phyloP scores from a whole-genome alignment of 192 early-diverging fungal species.

The Umbelopsis vinacea region DNA sequence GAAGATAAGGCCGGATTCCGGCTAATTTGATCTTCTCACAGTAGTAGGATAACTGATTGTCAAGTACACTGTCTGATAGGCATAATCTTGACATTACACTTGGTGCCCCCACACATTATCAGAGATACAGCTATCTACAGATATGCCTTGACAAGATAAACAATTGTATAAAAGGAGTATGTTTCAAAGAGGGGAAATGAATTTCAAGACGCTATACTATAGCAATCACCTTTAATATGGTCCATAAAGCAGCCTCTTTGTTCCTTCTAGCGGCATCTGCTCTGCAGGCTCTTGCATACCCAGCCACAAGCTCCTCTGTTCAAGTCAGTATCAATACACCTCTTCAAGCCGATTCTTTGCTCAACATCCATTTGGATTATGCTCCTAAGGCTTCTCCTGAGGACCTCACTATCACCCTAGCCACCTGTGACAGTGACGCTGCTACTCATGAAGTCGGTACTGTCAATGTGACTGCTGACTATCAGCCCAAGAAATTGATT shows the following conservation, averaged over 20 bases:
- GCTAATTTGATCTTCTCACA: not conserved
- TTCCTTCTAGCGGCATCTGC: conserved; percentile 24
- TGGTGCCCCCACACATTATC: not conserved
- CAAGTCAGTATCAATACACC: not conserved
- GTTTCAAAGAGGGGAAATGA: not conserved
- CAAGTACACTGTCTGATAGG: not conserved
- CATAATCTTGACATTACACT: not conserved
- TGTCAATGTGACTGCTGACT: not conserved
- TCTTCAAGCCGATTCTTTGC: conserved; percentile 12
- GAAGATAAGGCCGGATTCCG: not conserved
- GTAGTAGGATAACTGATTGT: not conserved
- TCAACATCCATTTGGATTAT: conserved; percentile 17
- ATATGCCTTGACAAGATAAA: not conserved
- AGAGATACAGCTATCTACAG: not conserved
- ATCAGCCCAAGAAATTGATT: conserved; percentile 14
- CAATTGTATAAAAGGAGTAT: not conserved
- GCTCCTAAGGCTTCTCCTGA: not conserved
- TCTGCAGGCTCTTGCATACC: conserved; percentile 6
- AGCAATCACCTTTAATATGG: not conserved
- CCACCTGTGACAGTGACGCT: not conserved
- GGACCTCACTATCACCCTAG: not conserved
- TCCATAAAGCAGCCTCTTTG: conserved; percentile 5
- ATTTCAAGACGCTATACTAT: not conserved
- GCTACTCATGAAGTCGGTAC: conserved; percentile 7
- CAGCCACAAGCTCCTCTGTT: not conserved